Conservation (phyloP, 2,329 filamentous ascomycete genomes). For the Fusarium incarnatum region DNA sequence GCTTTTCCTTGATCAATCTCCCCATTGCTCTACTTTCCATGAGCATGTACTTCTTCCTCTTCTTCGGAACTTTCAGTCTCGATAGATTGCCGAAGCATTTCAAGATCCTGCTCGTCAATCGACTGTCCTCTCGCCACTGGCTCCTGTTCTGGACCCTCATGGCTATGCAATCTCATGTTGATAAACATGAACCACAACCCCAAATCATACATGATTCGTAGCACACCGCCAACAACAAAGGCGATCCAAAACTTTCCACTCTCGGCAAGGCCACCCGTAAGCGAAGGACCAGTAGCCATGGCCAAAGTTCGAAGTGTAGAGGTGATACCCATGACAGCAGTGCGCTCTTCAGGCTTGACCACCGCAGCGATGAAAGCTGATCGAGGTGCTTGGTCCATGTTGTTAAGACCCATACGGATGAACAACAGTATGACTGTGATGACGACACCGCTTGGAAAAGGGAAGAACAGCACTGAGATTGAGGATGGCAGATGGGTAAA, state of each 20-base stretch:
- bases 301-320: slow-evolving; percentile 70
- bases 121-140: neutral
- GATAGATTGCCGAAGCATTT: slow-evolving; percentile 6
- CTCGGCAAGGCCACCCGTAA: slow-evolving; percentile 67
- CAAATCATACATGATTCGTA: slow-evolving; percentile 67
- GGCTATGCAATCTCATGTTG: slow-evolving; percentile 64
- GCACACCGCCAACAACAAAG: slow-evolving; percentile 66
- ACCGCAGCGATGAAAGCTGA: slow-evolving; percentile 75
- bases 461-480: slow-evolving; percentile 69
- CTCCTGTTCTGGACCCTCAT: slow-evolving; percentile 49
- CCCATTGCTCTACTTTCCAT: neutral
- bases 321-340: slow-evolving; percentile 77
- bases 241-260: slow-evolving; percentile 69
- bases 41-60: slow-evolving; percentile 1
- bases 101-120: slow-evolving; percentile 30
- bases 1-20: accelerated
- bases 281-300: slow-evolving; percentile 63
- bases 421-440: slow-evolving; percentile 67
- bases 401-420: slow-evolving; percentile 71
- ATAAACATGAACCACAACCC: slow-evolving; percentile 70
- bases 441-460: slow-evolving; percentile 62
- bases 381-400: slow-evolving; percentile 76
- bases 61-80: slow-evolving; percentile 1
- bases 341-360: slow-evolving; percentile 72
- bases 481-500: slow-evolving; percentile 73